A percentile compares a stretch with the other conserved stretches of the same genome.
phyloP scores from a whole-genome alignment of 352 stramenopile genomes.

The Pythium aristosporum region DNA sequence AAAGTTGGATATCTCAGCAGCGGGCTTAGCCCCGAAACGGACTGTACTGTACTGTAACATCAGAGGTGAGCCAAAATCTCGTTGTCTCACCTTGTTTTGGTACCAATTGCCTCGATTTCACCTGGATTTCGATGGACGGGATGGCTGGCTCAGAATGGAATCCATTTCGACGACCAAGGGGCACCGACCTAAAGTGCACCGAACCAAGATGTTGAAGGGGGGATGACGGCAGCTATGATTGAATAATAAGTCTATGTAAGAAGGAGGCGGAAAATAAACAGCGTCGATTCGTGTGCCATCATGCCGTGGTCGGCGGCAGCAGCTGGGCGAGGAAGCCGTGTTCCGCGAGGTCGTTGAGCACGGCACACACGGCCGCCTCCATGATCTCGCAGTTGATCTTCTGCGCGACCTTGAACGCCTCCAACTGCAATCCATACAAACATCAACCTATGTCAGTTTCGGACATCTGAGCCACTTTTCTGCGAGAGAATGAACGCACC shows the following conservation, averaged over 20 bases:
- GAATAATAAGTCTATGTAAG: conserved; percentile 4
- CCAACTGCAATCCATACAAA: conserved; percentile 30
- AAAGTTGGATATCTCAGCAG: too few relatives aligned
- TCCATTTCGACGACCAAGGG: too few relatives aligned
- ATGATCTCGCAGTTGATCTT: conserved; percentile 71
- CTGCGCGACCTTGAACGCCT: conserved; percentile 79
- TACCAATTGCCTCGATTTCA: neutral
- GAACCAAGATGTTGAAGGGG: neutral
- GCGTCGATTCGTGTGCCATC: neutral
- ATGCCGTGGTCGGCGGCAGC: conserved; percentile 3
- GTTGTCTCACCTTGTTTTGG: conserved; percentile 8
- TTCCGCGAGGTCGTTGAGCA: conserved; percentile 53
- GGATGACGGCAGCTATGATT: conserved; percentile 4
- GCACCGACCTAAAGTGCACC: too few relatives aligned
- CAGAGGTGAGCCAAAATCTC: neutral
- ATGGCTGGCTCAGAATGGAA: conserved; percentile 18
- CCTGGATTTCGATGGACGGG: neutral
- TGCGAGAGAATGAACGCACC: conserved; percentile 23
- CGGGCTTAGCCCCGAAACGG: too few relatives aligned
- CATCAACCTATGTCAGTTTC: neutral
- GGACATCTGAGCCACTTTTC: neutral
- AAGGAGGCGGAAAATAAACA: neutral
- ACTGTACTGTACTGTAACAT: too few relatives aligned
- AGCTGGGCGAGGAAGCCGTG: conserved; percentile 29
- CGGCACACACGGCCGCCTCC: conserved; percentile 57